These are phyloP conservation scores for Ganoderma boninense DNA, from an alignment of 1,284 basidiomycete genomes.

Conservation along the genomic window DNA sequence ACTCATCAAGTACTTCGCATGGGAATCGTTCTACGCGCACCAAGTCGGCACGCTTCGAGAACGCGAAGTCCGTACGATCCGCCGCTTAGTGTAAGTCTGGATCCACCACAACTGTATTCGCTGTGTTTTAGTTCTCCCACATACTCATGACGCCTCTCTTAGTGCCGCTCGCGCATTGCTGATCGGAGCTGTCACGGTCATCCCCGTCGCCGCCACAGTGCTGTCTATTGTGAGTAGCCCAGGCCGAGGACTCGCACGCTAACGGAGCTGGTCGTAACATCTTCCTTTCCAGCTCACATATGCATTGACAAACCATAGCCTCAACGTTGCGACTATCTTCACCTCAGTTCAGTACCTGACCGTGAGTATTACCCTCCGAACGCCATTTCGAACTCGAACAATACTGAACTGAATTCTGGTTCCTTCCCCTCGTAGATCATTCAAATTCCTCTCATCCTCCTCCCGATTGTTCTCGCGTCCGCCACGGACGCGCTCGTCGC, in stretches of 20 bases:
- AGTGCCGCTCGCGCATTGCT: constrained; percentile 55
- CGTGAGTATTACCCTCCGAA: constrained; percentile 47
- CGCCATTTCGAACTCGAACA: not conserved
- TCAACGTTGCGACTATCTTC: constrained; percentile 79
- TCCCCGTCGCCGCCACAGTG: constrained; percentile 69
- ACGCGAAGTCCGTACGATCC: constrained; percentile 60
- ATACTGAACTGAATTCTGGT: too few species aligned
- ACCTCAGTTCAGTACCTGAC: constrained; percentile 80
- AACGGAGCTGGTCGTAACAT: too few species aligned
- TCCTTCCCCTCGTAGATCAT: constrained; percentile 53
- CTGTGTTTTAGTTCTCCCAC: not conserved
- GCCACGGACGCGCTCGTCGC: constrained; percentile 71
- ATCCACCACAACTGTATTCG: not conserved
- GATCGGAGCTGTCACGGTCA: constrained; percentile 64
- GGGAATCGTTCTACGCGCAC: constrained; percentile 69
- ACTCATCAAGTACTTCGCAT: constrained; percentile 67
- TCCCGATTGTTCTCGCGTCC: constrained; percentile 60
- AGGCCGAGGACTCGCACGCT: not conserved
- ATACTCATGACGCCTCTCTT: not conserved
- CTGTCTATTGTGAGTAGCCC: constrained; percentile 68
- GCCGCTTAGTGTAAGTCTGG: constrained; percentile 56
- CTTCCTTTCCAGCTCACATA: constrained; percentile 66
- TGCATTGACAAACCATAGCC: constrained; percentile 66
- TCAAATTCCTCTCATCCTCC: constrained; percentile 57
- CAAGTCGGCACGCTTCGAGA: constrained; percentile 61